phyloP scores from a whole-genome alignment of 345 rosid species.

The Clausena lansium region DNA sequence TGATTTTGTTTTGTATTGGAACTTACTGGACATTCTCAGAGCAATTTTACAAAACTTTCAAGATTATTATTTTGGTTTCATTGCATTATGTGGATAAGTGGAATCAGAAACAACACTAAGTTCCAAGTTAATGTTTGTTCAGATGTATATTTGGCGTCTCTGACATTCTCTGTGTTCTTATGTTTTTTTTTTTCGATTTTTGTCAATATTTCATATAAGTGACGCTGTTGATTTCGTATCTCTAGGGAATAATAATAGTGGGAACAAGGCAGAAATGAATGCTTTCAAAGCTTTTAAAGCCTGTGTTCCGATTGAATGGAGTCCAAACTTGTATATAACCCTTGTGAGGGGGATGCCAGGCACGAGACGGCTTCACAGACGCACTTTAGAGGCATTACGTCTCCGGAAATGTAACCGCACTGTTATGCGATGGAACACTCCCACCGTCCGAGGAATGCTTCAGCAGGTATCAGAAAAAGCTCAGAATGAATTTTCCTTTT shows the following conservation, averaged over 20 bases:
- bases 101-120: too few species aligned
- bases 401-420: slow-evolving; percentile 74
- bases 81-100: too few species aligned
- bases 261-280: slow-evolving; percentile 42
- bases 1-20: background rate
- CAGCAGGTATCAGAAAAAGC: slow-evolving; percentile 45
- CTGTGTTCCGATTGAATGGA: slow-evolving; percentile 59
- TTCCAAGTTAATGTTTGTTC: background rate
- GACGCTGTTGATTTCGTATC: background rate
- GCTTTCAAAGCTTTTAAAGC: slow-evolving; percentile 83
- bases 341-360: slow-evolving; percentile 84
- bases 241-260: too few species aligned
- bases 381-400: slow-evolving; percentile 73
- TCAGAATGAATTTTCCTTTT: background rate
- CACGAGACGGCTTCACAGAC: slow-evolving; percentile 76
- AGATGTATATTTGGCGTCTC: background rate
- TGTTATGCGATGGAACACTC: slow-evolving; percentile 59
- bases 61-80: background rate
- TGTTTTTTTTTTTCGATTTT: background rate
- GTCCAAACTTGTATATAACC: slow-evolving; percentile 64
- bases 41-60: background rate
- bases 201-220: background rate
- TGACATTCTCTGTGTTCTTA: too few species aligned
- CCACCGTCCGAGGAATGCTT: slow-evolving; percentile 74
- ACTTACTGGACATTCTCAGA: background rate